Base-by-base conservation (phyloP, 495 filamentous ascomycete species). In the Penicillium silybi region DNA sequence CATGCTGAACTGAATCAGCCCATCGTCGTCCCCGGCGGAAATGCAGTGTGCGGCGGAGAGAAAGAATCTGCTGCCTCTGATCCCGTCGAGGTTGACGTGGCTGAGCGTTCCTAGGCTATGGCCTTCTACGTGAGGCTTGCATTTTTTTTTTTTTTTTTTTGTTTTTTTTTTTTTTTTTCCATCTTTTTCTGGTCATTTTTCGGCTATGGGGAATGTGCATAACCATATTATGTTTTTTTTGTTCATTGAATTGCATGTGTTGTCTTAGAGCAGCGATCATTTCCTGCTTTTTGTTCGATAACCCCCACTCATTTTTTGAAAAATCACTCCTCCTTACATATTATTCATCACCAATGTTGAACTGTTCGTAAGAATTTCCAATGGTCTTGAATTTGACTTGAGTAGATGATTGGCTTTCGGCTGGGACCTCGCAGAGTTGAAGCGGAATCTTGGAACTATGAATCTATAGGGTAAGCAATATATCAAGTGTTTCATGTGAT, bases 1-100 rank as follows among this genome's bases (percentile, higher is more conserved):
- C 75, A 80, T 55, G 88, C 84, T 11, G 88, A 93, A 50, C 64
- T 83, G 7, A 75, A 84, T 52, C 56, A 78, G 4, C 81, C 85
- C 0, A 88, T 90, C 54, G 25, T 58, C 18, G 50, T 63, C 43
- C 55, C 63, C 6, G 22, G 32, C 29, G 46, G 50, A 6, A 17
- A 56, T 13, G 20, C 41, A 2, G 35, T 54, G 16, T 53, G 25
- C 16, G 18, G n/a, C 2, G 54, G 51, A 7, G 41, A 61, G 10
- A 47, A 53, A 23, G 44, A 52, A 8, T 18, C 42, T 39, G 10
- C 25, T 41, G 17, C 23, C 18, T 16, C 32, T 47, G 50, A 53
- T 17, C 6, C 29, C 32, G 37, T 50, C 13, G 46, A 63, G 34
- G 41, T 44, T 6, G 50, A 50, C 38, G 13, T 42, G 3, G 41